Conservation (phyloP, 345 rosid genomes). For the Balakata baccata region DNA sequence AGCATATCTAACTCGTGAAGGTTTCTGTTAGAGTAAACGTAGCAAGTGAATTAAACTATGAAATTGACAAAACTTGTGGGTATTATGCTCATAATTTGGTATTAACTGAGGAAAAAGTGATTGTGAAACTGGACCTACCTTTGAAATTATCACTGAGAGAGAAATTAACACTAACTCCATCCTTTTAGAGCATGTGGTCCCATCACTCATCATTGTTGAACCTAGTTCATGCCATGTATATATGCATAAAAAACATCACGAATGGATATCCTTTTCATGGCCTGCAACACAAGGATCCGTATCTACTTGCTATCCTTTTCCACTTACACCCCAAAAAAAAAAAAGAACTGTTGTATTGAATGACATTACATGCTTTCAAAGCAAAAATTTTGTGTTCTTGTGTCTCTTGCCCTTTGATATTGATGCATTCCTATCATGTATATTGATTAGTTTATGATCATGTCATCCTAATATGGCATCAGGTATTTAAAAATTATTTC, state of each 20-base stretch:
- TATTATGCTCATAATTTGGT: slow-evolving; percentile 15
- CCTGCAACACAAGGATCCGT: neutral
- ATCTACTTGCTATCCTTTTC: no score
- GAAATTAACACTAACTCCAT: slow-evolving; percentile 19
- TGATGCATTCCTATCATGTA: neutral
- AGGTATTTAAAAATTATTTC: neutral
- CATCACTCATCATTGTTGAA: slow-evolving; percentile 27
- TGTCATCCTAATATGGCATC: neutral
- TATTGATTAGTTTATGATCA: neutral
- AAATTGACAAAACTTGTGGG: neutral
- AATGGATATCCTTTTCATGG: slow-evolving; percentile 40
- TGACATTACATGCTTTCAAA: no score
- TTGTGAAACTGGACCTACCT: slow-evolving; percentile 42
- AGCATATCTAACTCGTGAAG: neutral
- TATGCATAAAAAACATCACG: slow-evolving; percentile 9
- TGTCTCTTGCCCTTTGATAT: no score
- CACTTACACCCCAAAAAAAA: no score
- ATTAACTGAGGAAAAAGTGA: slow-evolving; percentile 28
- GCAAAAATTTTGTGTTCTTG: no score
- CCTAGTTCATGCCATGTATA: slow-evolving; percentile 20
- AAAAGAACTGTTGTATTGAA: no score
- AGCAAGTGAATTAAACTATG: slow-evolving; percentile 4
- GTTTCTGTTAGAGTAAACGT: neutral
- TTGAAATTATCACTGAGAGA: slow-evolving; percentile 33
- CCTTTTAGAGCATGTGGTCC: slow-evolving; percentile 32